These are phyloP conservation scores for Cucurbita pepo DNA, from an alignment of 306 rosid species.

Conservation along the genomic window DNA sequence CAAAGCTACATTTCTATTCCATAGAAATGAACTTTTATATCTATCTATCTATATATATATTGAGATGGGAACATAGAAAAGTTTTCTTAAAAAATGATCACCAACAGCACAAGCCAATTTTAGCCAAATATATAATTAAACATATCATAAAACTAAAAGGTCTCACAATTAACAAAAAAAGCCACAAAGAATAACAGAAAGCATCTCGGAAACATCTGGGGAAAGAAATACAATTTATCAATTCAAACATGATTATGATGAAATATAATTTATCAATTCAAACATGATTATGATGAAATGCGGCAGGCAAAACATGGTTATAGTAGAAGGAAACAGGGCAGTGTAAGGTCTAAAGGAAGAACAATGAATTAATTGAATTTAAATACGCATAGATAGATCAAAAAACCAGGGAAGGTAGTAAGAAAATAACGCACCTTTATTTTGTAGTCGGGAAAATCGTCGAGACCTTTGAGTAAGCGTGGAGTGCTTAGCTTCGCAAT, in stretches of 20 bases:
- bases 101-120: background rate
- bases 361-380: background rate
- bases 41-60: too few relatives aligned
- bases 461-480: constrained; percentile 56
- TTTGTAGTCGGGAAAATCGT: constrained; percentile 64
- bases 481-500: constrained; percentile 90
- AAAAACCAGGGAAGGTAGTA: background rate
- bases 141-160: background rate
- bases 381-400: background rate
- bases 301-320: background rate
- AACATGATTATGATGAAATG: background rate
- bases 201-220: background rate
- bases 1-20: too few relatives aligned
- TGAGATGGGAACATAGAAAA: too few relatives aligned
- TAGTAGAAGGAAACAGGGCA: background rate
- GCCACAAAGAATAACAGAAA: background rate
- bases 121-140: too few relatives aligned
- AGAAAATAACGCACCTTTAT: constrained; percentile 36
- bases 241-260: background rate
- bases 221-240: background rate
- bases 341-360: background rate
- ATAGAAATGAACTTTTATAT: too few relatives aligned
- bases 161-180: background rate
- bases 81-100: background rate
- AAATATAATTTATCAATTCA: background rate